These are phyloP conservation scores for Myxozyma geophila DNA, from an alignment of 805 yeast species.

Conservation along the genomic window DNA sequence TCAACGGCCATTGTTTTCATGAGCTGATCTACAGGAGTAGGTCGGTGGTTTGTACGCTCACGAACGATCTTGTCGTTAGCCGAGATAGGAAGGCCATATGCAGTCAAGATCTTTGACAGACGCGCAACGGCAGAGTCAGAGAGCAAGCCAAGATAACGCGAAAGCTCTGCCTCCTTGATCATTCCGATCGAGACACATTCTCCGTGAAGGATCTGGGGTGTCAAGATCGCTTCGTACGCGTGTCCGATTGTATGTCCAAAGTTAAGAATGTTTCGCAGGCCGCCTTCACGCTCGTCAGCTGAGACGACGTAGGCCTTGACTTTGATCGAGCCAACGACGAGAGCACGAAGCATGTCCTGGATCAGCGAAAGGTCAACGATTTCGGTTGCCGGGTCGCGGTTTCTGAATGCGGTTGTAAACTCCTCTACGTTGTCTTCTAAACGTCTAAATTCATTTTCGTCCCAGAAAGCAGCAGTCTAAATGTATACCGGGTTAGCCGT, in stretches of 20 bases:
- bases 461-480: conserved; percentile 94
- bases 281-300: conserved; percentile 92
- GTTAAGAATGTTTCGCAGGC: conserved; percentile 86
- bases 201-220: conserved; percentile 96
- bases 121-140: conserved; percentile 95
- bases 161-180: conserved; percentile 90
- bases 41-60: conserved; percentile 68
- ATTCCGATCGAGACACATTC: conserved; percentile 99
- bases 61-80: conserved; percentile 72
- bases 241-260: conserved; percentile 98
- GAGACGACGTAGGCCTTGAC: conserved; percentile 96
- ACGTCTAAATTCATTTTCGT: conserved; percentile 82
- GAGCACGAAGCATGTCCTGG: conserved; percentile 70
- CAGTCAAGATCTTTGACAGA: conserved; percentile 75
- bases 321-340: conserved; percentile 81
- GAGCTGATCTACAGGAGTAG: conserved; percentile 75
- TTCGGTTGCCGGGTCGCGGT: conserved; percentile 47
- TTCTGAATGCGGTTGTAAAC: conserved; percentile 70
- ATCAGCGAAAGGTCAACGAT: conserved; percentile 71
- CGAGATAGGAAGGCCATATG: conserved; percentile 85
- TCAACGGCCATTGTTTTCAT: conserved; percentile 90
- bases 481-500: neutral
- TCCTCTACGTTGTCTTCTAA: conserved; percentile 74
- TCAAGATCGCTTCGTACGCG: conserved; percentile 95
- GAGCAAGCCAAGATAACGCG: conserved; percentile 87